Conservation (phyloP, 208 protist genomes). For the Trypanosoma congolense region DNA sequence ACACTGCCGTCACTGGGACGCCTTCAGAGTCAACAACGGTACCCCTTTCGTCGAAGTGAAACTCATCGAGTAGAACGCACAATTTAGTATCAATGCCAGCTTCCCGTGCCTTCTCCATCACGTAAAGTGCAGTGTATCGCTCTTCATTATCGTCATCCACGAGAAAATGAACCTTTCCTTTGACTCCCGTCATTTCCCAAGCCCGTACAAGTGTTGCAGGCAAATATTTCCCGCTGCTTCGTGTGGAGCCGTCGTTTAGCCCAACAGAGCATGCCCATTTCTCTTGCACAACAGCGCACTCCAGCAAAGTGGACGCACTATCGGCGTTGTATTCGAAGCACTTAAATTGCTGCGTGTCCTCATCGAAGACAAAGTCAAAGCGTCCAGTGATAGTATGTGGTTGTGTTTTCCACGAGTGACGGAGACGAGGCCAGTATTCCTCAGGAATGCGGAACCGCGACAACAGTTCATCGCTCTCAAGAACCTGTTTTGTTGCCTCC, state of each 20-base stretch:
- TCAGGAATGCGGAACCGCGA: conserved; percentile 65
- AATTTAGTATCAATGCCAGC: conserved; percentile 76
- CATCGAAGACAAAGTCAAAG: conserved; percentile 88
- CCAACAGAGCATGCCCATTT: conserved; percentile 82
- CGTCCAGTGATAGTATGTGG: conserved; percentile 74
- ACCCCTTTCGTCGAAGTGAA: conserved; percentile 74
- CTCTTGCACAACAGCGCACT: conserved; percentile 82
- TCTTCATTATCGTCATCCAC: conserved; percentile 87
- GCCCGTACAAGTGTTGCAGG: conserved; percentile 49
- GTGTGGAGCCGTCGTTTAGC: conserved; percentile 39
- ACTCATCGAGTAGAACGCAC: conserved; percentile 88
- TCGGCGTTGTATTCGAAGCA: conserved; percentile 92
- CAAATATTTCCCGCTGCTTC: conserved; percentile 58
- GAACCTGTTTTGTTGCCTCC: conserved; percentile 79
- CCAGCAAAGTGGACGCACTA: conserved; percentile 83
- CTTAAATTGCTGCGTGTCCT: conserved; percentile 66
- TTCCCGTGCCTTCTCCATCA: conserved; percentile 59
- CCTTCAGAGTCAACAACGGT: conserved; percentile 68
- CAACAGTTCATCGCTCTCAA: conserved; percentile 71
- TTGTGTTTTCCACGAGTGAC: conserved; percentile 71
- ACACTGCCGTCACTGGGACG: conserved; percentile 69
- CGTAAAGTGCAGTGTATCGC: conserved; percentile 82
- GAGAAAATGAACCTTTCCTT: conserved; percentile 81
- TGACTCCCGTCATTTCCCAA: conserved; percentile 57
- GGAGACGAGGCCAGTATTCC: conserved; percentile 84